Percentiles rank a stretch among this genome's conserved stretches.
Evolutionary conservation across 129 eudicot genomes (phyloP).

Genomic region (Saussurea involucrata): DNA sequence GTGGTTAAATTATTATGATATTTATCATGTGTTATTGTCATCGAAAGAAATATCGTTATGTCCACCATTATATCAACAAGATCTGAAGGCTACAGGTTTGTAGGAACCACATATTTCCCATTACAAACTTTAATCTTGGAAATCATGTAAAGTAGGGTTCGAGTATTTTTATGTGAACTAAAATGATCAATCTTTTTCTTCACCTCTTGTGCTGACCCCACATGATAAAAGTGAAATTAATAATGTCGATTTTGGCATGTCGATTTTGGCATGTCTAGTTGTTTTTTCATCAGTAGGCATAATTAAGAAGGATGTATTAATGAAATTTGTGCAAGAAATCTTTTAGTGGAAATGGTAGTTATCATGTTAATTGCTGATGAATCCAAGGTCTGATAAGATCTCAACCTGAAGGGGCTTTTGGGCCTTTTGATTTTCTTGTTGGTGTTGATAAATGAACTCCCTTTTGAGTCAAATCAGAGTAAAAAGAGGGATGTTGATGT

Average conservation of each 20-base stretch:
- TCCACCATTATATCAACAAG: slow-evolving; percentile 4
- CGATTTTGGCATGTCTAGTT: slow-evolving; percentile 10
- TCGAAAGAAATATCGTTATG: not conserved
- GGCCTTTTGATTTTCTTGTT: no score
- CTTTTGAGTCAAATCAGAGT: not conserved
- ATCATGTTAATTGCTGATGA: not conserved
- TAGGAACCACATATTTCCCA: slow-evolving; percentile 17
- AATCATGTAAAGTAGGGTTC: slow-evolving; percentile 13
- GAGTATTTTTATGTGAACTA: not conserved
- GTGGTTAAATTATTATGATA: not conserved
- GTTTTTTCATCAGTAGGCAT: slow-evolving; percentile 3
- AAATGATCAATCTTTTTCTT: slow-evolving; percentile 5
- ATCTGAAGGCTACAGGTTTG: not conserved
- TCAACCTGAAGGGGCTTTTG: not conserved
- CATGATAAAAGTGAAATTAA: slow-evolving; percentile 9
- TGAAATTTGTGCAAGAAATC: no score
- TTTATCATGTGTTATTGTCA: not conserved
- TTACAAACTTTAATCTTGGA: slow-evolving; percentile 8
- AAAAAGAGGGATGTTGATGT: not conserved
- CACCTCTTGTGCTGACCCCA: slow-evolving; percentile 22
- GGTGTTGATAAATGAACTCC: not conserved
- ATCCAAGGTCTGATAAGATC: not conserved
- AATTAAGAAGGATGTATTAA: not conserved
- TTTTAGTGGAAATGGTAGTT: not conserved
- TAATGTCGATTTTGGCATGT: slow-evolving; percentile 16